phyloP scores from a whole-genome alignment of 257 asterid species.

The Nicotiana benthamiana region DNA sequence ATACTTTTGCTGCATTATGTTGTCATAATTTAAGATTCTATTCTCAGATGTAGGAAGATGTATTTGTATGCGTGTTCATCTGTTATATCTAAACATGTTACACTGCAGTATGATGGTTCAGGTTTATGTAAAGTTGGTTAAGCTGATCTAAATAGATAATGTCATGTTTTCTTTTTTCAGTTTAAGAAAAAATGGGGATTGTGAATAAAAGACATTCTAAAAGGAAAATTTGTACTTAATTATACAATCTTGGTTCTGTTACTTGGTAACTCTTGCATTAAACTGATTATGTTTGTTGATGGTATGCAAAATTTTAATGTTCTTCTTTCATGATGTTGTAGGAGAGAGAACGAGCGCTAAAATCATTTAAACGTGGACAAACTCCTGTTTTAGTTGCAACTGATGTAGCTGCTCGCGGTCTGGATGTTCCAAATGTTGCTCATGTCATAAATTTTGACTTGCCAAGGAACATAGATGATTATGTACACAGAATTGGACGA shows the following conservation, averaged over 20 bases:
- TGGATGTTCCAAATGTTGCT: slow-evolving; percentile 69
- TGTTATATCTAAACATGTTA: neutral
- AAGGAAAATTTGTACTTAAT: neutral
- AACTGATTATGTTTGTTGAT: neutral
- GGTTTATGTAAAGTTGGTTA: neutral
- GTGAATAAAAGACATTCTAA: neutral
- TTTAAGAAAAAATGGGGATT: neutral
- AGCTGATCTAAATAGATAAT: neutral
- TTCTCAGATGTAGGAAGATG: neutral
- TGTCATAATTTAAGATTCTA: neutral
- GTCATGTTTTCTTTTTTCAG: neutral
- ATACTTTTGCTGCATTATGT: neutral
- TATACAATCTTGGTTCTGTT: neutral
- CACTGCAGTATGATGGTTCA: neutral
- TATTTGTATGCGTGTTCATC: neutral
- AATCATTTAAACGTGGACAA: slow-evolving; percentile 44
- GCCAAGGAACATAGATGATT: slow-evolving; percentile 52
- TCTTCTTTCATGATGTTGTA: slow-evolving; percentile 12
- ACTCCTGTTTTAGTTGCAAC: slow-evolving; percentile 74
- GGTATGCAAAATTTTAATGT: neutral
- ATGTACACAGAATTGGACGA: slow-evolving; percentile 79
- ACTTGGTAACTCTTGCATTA: neutral
- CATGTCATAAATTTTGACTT: slow-evolving; percentile 69
- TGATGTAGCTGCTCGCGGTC: slow-evolving; percentile 69
- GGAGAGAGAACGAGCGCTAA: slow-evolving; percentile 66